phyloP scores from a whole-genome alignment of 352 stramenopile species.

The Pythium monospermum region DNA sequence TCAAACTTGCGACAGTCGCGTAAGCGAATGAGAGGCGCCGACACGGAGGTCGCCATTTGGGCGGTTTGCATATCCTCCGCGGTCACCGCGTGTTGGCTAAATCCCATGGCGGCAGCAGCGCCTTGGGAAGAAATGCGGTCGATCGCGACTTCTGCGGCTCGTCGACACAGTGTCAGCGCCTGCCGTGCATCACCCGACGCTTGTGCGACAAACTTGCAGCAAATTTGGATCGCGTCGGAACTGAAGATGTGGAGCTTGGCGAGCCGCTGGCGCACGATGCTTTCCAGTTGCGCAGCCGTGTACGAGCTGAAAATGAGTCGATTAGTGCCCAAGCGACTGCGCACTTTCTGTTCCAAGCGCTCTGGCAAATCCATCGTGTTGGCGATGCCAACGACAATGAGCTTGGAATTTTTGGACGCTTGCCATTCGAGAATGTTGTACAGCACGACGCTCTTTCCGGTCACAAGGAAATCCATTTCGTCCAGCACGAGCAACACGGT shows the following conservation, averaged over 20 bases:
- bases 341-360: constrained; percentile 61
- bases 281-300: constrained; percentile 51
- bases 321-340: constrained; percentile 54
- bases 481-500: constrained; percentile 62
- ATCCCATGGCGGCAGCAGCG: background rate
- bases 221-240: constrained; percentile 54
- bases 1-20: constrained; percentile 64
- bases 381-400: constrained; percentile 67
- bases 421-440: constrained; percentile 83
- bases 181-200: constrained; percentile 64
- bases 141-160: constrained; percentile 49
- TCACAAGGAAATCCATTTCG: constrained; percentile 77
- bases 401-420: constrained; percentile 43
- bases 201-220: constrained; percentile 58
- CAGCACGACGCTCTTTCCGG: constrained; percentile 66
- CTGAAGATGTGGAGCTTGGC: constrained; percentile 54
- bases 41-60: constrained; percentile 47
- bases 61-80: constrained; percentile 51
- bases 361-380: constrained; percentile 81
- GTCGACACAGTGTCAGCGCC: constrained; percentile 62
- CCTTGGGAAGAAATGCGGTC: constrained; percentile 23
- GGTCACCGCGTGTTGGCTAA: constrained; percentile 30
- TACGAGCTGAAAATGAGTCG: constrained; percentile 72
- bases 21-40: constrained; percentile 46
- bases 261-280: constrained; percentile 61